Conservation (phyloP, 306 rosid genomes). For the Aeschynomene evenia region DNA sequence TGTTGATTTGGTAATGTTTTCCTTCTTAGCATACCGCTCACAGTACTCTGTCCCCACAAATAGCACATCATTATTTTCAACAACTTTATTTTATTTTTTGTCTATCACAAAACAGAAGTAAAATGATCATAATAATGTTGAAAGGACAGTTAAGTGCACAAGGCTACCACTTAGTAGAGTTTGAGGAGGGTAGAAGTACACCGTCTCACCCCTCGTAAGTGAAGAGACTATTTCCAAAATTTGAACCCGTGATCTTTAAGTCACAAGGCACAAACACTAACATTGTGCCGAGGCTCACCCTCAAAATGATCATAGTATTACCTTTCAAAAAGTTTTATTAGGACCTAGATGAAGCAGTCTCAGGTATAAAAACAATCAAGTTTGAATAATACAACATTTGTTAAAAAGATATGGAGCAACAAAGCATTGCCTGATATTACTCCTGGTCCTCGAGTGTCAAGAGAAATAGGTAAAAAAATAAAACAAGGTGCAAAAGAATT, state of each 20-base stretch:
- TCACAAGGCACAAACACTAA: too few relatives aligned
- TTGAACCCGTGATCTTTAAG: too few relatives aligned
- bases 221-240: too few relatives aligned
- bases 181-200: too few relatives aligned
- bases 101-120: slow-evolving; percentile 1
- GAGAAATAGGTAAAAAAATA: neutral
- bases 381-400: slow-evolving; percentile 6
- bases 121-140: too few relatives aligned
- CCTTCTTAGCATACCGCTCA: slow-evolving; percentile 88
- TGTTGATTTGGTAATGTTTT: slow-evolving; percentile 51
- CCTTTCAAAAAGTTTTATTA: neutral
- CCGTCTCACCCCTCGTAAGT: too few relatives aligned
- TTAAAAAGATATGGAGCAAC: neutral
- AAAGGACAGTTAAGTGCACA: too few relatives aligned
- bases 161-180: too few relatives aligned
- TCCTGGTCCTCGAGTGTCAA: neutral
- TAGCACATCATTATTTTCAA: slow-evolving; percentile 12
- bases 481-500: neutral
- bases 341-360: slow-evolving; percentile 8
- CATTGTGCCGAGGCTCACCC: neutral
- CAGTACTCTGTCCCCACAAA: slow-evolving; percentile 78
- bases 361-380: neutral
- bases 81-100: slow-evolving; percentile 2
- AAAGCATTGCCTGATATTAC: slow-evolving; percentile 19
- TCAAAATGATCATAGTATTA: neutral